Evolutionary conservation across 2,329 filamentous ascomycete genomes (phyloP).

Genomic region (Trichophyton verrucosum): DNA sequence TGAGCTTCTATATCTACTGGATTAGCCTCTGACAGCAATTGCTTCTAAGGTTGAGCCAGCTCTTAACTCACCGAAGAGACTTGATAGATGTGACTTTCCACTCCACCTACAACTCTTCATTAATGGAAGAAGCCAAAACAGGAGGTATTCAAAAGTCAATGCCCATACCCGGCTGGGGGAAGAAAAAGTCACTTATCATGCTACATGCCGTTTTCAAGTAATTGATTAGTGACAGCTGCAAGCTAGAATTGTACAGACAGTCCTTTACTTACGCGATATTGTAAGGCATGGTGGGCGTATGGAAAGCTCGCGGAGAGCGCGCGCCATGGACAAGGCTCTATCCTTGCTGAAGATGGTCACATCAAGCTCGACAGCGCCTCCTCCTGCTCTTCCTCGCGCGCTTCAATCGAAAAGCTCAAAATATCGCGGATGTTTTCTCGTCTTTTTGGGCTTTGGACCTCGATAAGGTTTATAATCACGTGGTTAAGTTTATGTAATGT

Average conservation of each 20-base stretch:
- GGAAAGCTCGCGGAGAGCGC: neutral
- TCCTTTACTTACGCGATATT: constrained; percentile 50
- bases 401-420: neutral
- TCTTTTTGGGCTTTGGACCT: neutral
- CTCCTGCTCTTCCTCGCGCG: neutral
- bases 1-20: constrained; percentile 54
- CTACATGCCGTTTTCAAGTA: constrained; percentile 23
- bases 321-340: neutral
- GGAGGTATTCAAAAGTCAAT: neutral
- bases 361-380: neutral
- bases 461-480: no score
- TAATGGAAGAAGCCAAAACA: neutral
- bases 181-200: constrained; percentile 99
- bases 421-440: neutral
- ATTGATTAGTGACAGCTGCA: constrained; percentile 18
- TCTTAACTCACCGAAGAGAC: constrained; percentile 52
- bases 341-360: neutral
- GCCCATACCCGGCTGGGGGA: constrained; percentile 65
- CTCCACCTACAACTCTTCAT: constrained; percentile 46
- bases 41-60: neutral
- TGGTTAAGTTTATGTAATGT: neutral
- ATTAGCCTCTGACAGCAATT: neutral
- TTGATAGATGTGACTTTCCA: constrained; percentile 98
- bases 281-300: constrained; percentile 45
- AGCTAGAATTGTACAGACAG: neutral